Base-by-base conservation (phyloP, 495 filamentous ascomycete genomes). In the Parmelia sp. region DNA sequence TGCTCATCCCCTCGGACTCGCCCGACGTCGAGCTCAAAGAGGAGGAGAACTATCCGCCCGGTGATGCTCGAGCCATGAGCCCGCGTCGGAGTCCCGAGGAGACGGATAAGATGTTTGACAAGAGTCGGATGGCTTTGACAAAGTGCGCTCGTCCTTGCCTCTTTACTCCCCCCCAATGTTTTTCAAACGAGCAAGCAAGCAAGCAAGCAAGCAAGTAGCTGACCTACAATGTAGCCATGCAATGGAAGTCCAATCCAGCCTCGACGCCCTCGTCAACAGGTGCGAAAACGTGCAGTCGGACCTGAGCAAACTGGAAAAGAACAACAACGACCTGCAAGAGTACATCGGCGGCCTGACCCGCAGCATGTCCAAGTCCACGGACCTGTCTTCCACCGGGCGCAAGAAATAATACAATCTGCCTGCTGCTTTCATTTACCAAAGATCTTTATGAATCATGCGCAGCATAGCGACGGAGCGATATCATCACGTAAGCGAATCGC, bases 231-330 rank as follows among this genome's bases (percentile, higher is more conserved):
- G 57, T 66, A 97, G 92, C 73, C 92, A 96, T 77, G 92, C 94
- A 57, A 88, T 88, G 74, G 83, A 83, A 57, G 82, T 97, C 58
- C 94, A 98, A 74, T 87, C 90, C 57, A 92, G 90, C 58, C 83
- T 98, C 36, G 79, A 93, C 53, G 91, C 87, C 58, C 84, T 97
- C 23, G 90, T 96, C 63, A 90, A 96, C 73, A 86, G 90, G 42
- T 93, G 97, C 71, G 94, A 97, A 69, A 88, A 86, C n/a, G 92
- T 97, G 59, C 89, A 90, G 74, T 86, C 88, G 63, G 92, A 97
- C 73, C 91, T 97, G 71, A 88, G 96, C 75, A 96, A 96, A 75
- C 82, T 98, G 36, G 92, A 97, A 74, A 90, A 81, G 69, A 88
- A 96, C 71, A 98, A 98, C 80, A 90, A 88, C 70, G 96, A 96